These are phyloP conservation scores for Glycine soja DNA, from an alignment of 306 rosid species.

Conservation along the genomic window DNA sequence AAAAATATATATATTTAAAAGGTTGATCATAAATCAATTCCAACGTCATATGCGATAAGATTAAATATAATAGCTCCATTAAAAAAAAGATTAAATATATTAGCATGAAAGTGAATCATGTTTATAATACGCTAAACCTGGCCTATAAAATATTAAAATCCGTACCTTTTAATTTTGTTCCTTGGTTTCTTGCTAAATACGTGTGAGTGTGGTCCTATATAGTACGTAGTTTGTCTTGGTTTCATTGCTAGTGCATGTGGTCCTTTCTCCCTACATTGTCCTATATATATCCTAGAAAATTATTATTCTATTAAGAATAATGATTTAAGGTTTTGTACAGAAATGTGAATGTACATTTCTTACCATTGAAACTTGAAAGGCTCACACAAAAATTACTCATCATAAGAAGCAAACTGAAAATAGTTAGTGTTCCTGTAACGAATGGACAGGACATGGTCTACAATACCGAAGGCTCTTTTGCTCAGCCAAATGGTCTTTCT, in stretches of 20 bases:
- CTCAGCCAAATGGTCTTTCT: too few species aligned
- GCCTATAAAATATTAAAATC: neutral
- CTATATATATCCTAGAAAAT: neutral
- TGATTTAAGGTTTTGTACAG: too few species aligned
- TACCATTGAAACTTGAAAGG: too few species aligned
- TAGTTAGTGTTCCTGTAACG: too few species aligned
- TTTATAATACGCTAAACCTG: neutral
- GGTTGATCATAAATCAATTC: neutral
- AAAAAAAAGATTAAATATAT: neutral
- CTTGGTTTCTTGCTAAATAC: neutral
- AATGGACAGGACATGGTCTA: too few species aligned
- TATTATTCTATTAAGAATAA: neutral
- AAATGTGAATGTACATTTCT: too few species aligned
- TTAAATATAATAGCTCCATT: slow-evolving; percentile 1
- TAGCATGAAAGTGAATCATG: neutral
- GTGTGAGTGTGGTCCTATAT: neutral
- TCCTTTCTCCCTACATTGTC: neutral
- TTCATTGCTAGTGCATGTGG: neutral
- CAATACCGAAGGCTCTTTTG: too few species aligned
- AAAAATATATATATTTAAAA: too few species aligned
- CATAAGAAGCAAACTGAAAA: too few species aligned
- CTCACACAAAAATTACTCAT: too few species aligned
- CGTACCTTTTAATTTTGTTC: neutral
- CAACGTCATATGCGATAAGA: neutral
- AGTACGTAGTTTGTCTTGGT: neutral